Conservation (phyloP, 768 basidiomycete genomes). For the Russula virescens region DNA sequence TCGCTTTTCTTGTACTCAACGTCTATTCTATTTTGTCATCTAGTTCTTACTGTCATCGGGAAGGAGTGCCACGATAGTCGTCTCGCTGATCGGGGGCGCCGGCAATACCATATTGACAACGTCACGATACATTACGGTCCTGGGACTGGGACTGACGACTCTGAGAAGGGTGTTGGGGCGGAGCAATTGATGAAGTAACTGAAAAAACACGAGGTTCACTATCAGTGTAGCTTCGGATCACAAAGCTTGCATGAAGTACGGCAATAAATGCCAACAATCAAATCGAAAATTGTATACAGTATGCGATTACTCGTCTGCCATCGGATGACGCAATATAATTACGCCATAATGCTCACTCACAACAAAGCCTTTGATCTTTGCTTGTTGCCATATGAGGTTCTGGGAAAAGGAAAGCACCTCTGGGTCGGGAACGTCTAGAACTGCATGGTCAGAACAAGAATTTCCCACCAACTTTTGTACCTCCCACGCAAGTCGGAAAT, state of each 20-base stretch:
- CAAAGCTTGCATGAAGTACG: not conserved
- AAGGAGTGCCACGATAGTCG: conserved; percentile 6
- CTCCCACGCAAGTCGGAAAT: conserved; percentile 65
- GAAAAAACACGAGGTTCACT: not conserved
- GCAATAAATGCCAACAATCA: not conserved
- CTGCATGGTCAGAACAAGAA: not conserved
- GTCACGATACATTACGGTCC: not conserved
- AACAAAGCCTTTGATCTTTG: conserved; percentile 79
- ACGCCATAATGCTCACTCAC: conserved; percentile 30
- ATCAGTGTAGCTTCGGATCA: not conserved
- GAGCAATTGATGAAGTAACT: too few relatives aligned
- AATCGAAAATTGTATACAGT: too few relatives aligned
- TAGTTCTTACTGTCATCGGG: conserved; percentile 14
- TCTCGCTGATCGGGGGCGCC: conserved; percentile 16
- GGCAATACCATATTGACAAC: not conserved
- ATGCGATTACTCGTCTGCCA: not conserved
- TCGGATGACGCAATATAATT: too few relatives aligned
- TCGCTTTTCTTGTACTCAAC: not conserved
- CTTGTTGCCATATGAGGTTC: conserved; percentile 69
- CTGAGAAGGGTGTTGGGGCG: not conserved
- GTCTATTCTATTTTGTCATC: not conserved
- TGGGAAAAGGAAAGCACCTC: conserved; percentile 62
- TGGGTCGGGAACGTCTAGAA: conserved; percentile 51
- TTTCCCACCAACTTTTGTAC: not conserved
- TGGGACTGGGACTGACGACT: not conserved